Evolutionary conservation across 148 eudicot species (phyloP).

Genomic region (Vaccinium corymbosum): DNA sequence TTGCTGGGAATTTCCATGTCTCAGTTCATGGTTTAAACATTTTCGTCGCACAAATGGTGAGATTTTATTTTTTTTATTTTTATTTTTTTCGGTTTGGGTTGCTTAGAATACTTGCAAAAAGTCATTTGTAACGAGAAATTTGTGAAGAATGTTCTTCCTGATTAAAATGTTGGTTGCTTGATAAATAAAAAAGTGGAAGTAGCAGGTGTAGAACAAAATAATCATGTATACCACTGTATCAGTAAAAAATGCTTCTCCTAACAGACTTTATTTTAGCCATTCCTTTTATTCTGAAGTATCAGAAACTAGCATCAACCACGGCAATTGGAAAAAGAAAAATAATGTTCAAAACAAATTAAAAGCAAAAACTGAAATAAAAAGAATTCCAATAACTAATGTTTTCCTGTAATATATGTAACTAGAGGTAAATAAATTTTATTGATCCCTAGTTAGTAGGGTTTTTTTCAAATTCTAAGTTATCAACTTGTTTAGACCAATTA

Average conservation of each 20-base stretch:
- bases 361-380: no score
- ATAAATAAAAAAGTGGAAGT: neutral
- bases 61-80: neutral
- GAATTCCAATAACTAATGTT: no score
- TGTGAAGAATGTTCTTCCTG: neutral
- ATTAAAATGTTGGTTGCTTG: neutral
- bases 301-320: no score
- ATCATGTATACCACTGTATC: neutral
- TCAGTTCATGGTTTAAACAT: constrained; percentile 97
- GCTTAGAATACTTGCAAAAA: neutral
- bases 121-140: neutral
- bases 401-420: no score
- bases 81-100: constrained; percentile 16
- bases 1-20: constrained; percentile 97
- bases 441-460: no score
- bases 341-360: no score
- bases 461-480: no score
- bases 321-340: no score
- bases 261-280: neutral
- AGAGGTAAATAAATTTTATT: no score
- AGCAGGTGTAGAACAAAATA: neutral
- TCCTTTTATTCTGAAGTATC: no score
- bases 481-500: no score
- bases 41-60: constrained; percentile 96
- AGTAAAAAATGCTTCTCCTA: neutral